phyloP scores from a whole-genome alignment of 164 flowering plant genomes.

The Tetracentron sinense region DNA sequence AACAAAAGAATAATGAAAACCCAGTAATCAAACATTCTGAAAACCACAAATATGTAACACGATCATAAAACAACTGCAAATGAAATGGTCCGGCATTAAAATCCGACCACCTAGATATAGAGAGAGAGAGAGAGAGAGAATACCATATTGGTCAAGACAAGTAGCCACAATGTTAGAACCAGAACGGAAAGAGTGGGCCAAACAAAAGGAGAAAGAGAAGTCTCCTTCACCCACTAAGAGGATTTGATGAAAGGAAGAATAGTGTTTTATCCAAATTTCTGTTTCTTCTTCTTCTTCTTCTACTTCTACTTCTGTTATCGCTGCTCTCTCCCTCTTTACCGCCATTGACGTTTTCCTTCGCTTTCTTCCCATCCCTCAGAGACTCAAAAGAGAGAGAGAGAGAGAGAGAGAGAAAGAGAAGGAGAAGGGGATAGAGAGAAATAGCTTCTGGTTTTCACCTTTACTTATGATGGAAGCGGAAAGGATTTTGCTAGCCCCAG shows the following conservation, averaged over 20 bases:
- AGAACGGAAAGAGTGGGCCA: constrained; percentile 38
- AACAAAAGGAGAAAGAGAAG: constrained; percentile 44
- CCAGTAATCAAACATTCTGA: not conserved
- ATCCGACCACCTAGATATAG: not conserved
- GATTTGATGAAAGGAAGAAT: constrained; percentile 34
- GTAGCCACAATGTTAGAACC: constrained; percentile 47
- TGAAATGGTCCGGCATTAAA: not conserved
- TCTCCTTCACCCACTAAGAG: constrained; percentile 62
- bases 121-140: constrained; percentile 3
- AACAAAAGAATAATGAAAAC: not conserved
- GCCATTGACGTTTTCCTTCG: not conserved
- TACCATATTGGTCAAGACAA: constrained; percentile 48
- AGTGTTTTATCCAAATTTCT: constrained; percentile 31
- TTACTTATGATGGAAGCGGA: too few relatives aligned
- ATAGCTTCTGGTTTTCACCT: too few relatives aligned
- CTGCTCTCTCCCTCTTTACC: not conserved
- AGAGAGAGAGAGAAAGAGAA: too few relatives aligned
- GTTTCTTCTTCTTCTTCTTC: constrained; percentile 3
- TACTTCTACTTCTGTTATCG: not conserved
- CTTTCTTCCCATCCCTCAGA: too few relatives aligned
- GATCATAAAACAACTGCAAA: not conserved
- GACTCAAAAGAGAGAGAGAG: too few relatives aligned
- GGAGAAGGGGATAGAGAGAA: too few relatives aligned
- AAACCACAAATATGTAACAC: not conserved
- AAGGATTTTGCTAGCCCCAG: too few relatives aligned